A percentile compares a stretch with the other conserved stretches of the same genome.
These are phyloP conservation scores for Cutaneotrichosporon daszewskae DNA, from an alignment of 1,284 basidiomycete genomes.

Conservation along the genomic window DNA sequence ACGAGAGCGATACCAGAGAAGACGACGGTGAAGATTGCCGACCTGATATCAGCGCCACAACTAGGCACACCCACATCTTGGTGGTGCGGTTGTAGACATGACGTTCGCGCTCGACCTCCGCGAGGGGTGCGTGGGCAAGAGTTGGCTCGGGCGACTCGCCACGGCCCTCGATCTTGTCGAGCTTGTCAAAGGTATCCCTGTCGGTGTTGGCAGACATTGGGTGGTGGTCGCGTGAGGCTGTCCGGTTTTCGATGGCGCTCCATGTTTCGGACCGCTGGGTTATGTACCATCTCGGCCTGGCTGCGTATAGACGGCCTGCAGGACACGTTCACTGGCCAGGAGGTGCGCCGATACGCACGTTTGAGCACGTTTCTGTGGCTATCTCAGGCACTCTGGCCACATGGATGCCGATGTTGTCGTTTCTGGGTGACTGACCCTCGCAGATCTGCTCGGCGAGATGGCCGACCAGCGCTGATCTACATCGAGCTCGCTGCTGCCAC, in stretches of 20 bases:
- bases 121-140: constrained; percentile 2
- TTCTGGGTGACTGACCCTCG: too few species aligned
- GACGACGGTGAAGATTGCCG: constrained; percentile 7
- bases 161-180: constrained; percentile 3
- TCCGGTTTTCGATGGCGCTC: too few species aligned
- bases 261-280: too few species aligned
- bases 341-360: too few species aligned
- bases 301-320: too few species aligned
- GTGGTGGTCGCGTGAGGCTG: not conserved
- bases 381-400: too few species aligned
- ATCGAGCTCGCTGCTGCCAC: too few species aligned
- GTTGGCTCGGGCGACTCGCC: not conserved
- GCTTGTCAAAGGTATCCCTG: constrained; percentile 1
- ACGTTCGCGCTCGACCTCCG: constrained; percentile 11
- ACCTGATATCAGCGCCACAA: constrained; percentile 4
- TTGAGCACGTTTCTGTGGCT: too few species aligned
- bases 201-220: not conserved
- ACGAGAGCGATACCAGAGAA: constrained; percentile 17
- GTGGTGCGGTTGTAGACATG: constrained; percentile 12
- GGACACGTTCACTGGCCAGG: too few species aligned
- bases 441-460: too few species aligned
- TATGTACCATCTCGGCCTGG: not conserved
- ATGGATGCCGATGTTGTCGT: too few species aligned
- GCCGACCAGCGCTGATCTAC: too few species aligned
- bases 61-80: constrained; percentile 5